Percentiles rank a stretch among this genome's conserved stretches.
Conservation (phyloP, 495 filamentous ascomycete genomes). For the Pyronema omphalodes region DNA sequence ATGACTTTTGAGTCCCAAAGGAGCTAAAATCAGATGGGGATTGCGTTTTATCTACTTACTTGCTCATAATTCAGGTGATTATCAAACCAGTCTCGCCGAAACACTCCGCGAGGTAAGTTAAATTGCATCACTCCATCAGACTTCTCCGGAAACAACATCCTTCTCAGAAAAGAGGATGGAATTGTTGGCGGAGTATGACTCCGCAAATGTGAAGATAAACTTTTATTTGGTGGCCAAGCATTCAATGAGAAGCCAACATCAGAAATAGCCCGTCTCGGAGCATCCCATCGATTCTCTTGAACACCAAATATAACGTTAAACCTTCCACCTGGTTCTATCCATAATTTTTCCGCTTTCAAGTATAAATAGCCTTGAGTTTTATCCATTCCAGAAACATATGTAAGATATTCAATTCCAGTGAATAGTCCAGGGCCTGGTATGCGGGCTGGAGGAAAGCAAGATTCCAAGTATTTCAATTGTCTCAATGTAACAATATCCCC, state of each 20-base stretch:
- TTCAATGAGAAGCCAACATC: slow-evolving; percentile 11
- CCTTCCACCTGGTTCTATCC: slow-evolving; percentile 17
- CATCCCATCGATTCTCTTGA: slow-evolving; percentile 19
- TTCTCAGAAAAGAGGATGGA: slow-evolving; percentile 26
- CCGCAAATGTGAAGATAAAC: background rate
- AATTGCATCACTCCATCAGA: slow-evolving; percentile 27
- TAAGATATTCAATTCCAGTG: slow-evolving; percentile 23
- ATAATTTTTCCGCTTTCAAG: slow-evolving; percentile 24
- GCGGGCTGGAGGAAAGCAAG: background rate
- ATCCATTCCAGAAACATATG: slow-evolving; percentile 26
- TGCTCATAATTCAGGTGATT: slow-evolving; percentile 33
- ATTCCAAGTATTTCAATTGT: slow-evolving; percentile 22
- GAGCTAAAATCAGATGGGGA: too few species aligned
- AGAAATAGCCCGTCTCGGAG: slow-evolving; percentile 18
- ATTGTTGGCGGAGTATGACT: background rate
- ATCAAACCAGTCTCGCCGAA: slow-evolving; percentile 26
- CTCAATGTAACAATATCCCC: slow-evolving; percentile 30
- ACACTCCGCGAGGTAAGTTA: slow-evolving; percentile 24
- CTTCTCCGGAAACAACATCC: slow-evolving; percentile 34
- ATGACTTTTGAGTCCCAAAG: background rate
- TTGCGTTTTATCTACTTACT: slow-evolving; percentile 14
- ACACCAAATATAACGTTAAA: slow-evolving; percentile 28
- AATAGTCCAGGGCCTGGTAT: slow-evolving; percentile 12
- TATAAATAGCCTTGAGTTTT: slow-evolving; percentile 22
- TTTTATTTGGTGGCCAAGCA: background rate